Conservation (phyloP, 495 filamentous ascomycete genomes). For the Amphirosellinia nigrospora region DNA sequence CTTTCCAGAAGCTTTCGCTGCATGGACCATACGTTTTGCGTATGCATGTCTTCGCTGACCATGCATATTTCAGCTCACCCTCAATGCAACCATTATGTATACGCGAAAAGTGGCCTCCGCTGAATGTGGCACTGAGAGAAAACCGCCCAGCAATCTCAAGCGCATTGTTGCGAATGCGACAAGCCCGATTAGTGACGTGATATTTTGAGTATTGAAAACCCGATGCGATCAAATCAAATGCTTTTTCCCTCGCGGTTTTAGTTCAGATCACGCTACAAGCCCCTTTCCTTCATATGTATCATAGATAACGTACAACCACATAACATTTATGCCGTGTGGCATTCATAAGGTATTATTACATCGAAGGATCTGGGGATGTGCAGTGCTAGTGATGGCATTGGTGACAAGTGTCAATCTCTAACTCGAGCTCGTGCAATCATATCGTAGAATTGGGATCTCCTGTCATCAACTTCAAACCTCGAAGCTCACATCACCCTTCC, state of each 20-base stretch:
- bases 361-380: conserved; percentile 11
- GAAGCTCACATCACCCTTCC: neutral
- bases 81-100: conserved; percentile 11
- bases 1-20: conserved; percentile 27
- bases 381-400: neutral
- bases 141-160: neutral
- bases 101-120: neutral
- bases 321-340: conserved; percentile 3
- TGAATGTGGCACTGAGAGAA: neutral
- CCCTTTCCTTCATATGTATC: neutral
- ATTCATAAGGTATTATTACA: neutral
- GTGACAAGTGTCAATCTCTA: neutral
- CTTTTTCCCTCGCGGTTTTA: neutral
- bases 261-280: too few species aligned
- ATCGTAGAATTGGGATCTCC: conserved; percentile 5
- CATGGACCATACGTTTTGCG: conserved; percentile 18
- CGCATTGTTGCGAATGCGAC: neutral
- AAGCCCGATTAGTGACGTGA: neutral
- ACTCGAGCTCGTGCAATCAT: conserved; percentile 12
- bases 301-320: neutral
- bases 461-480: conserved; percentile 18
- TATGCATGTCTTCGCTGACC: conserved; percentile 26
- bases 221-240: conserved; percentile 2
- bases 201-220: neutral
- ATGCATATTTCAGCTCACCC: conserved; percentile 21